Evolutionary conservation across 371 early-diverging fungal species (phyloP).

Genomic region (Mucor velutinosus): DNA sequence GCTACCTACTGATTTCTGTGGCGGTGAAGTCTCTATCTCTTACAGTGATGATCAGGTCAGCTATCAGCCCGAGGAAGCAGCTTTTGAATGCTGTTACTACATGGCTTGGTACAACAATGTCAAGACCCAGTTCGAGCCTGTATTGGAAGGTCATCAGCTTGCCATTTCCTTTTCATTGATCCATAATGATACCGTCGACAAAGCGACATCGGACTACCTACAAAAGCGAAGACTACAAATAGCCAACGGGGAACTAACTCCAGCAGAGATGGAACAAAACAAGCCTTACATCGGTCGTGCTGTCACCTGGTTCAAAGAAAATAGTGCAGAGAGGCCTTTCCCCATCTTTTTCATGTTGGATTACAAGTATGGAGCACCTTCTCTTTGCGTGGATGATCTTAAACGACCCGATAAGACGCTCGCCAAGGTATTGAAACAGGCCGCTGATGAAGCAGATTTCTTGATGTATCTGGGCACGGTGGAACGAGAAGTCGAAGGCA

Average conservation of each 20-base stretch:
- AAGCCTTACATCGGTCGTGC: not conserved
- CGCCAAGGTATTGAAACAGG: not conserved
- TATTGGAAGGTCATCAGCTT: not conserved
- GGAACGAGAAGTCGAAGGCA: slow-evolving; percentile 1
- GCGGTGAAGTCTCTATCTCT: not conserved
- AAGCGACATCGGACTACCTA: not conserved
- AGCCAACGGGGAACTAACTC: not conserved
- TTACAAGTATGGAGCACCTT: not conserved
- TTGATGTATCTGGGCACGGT: not conserved
- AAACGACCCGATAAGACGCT: not conserved
- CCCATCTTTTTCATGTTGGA: slow-evolving; percentile 8
- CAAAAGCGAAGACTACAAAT: not conserved
- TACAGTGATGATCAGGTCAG: not conserved
- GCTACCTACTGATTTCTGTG: not conserved
- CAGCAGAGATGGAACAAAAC: not conserved
- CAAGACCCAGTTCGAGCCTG: not conserved
- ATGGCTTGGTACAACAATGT: slow-evolving; percentile 15
- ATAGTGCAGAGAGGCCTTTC: not conserved
- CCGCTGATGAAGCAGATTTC: not conserved
- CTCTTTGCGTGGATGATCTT: not conserved
- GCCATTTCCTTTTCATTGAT: not conserved
- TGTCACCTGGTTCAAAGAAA: not conserved
- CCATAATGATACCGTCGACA: not conserved
- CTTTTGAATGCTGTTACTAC: not conserved
- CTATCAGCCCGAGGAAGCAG: not conserved